These are phyloP conservation scores for Xylaria sp. DNA, from an alignment of 2,329 filamentous ascomycete genomes.

Conservation along the genomic window DNA sequence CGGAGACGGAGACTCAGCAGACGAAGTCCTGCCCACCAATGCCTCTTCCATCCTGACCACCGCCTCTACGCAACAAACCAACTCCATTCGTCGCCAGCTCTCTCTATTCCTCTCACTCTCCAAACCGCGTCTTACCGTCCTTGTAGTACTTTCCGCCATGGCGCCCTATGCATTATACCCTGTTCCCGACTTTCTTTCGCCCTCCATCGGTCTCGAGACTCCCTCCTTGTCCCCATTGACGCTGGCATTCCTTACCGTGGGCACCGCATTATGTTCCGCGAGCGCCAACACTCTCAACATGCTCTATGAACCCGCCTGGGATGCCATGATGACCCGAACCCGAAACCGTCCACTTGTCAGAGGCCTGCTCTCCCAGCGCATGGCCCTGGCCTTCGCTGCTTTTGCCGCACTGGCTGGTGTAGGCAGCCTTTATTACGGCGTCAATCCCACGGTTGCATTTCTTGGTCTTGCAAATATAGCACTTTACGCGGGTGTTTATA, in stretches of 20 bases:
- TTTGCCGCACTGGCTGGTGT: conserved; percentile 64
- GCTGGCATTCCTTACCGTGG: conserved; percentile 82
- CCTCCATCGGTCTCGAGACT: conserved; percentile 54
- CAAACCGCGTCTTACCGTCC: conserved; percentile 89
- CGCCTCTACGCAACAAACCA: conserved; percentile 43
- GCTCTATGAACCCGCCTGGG: conserved; percentile 86
- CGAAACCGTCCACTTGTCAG: conserved; percentile 84
- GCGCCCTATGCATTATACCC: conserved; percentile 90
- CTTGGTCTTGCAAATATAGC: conserved; percentile 80
- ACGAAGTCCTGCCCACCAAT: conserved; percentile 39
- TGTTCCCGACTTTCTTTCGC: conserved; percentile 75
- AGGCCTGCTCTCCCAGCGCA: conserved; percentile 64
- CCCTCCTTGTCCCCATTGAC: conserved; percentile 88
- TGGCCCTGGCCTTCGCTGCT: conserved; percentile 74
- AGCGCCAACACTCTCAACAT: conserved; percentile 95
- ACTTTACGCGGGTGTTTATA: conserved; percentile 89
- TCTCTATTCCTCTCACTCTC: conserved; percentile 83
- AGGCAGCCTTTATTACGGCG: conserved; percentile 74
- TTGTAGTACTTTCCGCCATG: conserved; percentile 87
- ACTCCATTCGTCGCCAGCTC: conserved; percentile 58
- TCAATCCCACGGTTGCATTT: conserved; percentile 87
- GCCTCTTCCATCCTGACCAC: conserved; percentile 53
- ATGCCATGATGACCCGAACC: conserved; percentile 91
- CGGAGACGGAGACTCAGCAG: conserved; percentile 3
- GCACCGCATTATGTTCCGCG: conserved; percentile 83